A percentile compares a stretch with the other conserved stretches of the same genome.
Conservation (phyloP, 2,329 filamentous ascomycete genomes). For the Alternaria atra region DNA sequence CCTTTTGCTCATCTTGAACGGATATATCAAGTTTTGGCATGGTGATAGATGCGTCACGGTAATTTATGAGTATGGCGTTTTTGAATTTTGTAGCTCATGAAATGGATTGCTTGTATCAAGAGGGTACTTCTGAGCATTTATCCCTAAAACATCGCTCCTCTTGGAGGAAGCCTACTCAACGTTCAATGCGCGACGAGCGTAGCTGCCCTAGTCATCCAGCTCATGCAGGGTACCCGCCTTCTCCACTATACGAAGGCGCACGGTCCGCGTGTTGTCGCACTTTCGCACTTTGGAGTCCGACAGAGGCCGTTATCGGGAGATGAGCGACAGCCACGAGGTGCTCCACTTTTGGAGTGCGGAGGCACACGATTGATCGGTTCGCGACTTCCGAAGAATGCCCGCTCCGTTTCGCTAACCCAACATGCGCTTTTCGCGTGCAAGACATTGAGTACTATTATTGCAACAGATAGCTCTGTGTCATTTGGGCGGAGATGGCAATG, state of each 20-base stretch:
- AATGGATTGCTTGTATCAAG: too few relatives aligned
- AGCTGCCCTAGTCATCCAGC: too few relatives aligned
- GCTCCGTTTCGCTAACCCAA: too few relatives aligned
- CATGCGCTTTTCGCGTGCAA: too few relatives aligned
- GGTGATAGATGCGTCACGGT: background rate
- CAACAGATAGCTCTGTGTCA: too few relatives aligned
- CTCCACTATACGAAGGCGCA: background rate
- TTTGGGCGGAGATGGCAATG: too few relatives aligned
- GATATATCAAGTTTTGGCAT: constrained; percentile 25
- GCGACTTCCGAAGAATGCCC: background rate
- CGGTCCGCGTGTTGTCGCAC: background rate
- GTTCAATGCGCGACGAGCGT: too few relatives aligned
- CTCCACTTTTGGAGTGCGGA: background rate
- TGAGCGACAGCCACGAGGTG: background rate
- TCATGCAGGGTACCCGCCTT: background rate
- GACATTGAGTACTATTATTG: too few relatives aligned
- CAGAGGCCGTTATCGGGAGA: background rate
- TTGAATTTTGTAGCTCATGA: too few relatives aligned
- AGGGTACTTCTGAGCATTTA: too few relatives aligned
- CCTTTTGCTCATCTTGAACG: constrained; percentile 31
- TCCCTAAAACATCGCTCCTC: too few relatives aligned
- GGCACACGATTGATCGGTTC: background rate
- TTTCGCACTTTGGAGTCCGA: background rate
- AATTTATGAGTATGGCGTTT: background rate
- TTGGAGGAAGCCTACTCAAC: too few relatives aligned